These are phyloP conservation scores for Capsicum baccatum DNA, from an alignment of 257 asterid species.

Conservation along the genomic window DNA sequence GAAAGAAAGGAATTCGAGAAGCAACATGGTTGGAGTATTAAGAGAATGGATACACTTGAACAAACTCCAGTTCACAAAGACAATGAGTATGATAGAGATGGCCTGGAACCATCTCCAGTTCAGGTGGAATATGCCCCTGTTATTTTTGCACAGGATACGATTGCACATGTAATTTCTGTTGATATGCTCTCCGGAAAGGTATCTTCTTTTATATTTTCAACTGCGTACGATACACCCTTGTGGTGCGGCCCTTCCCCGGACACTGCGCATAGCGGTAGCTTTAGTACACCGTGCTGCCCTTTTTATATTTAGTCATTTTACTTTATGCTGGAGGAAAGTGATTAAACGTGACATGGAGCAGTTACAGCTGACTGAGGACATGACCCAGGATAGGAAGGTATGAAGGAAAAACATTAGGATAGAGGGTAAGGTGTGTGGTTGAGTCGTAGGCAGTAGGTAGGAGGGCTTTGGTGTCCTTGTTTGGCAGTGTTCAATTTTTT, in stretches of 20 bases:
- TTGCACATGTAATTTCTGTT: constrained; percentile 89
- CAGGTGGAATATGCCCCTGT: constrained; percentile 97
- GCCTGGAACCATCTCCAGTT: constrained; percentile 77
- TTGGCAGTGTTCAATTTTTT: too few relatives aligned
- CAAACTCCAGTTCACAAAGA: constrained; percentile 92
- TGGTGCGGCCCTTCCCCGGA: too few relatives aligned
- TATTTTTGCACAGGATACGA: constrained; percentile 96
- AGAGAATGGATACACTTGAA: constrained; percentile 82
- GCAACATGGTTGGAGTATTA: constrained; percentile 88
- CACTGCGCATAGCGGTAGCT: too few relatives aligned
- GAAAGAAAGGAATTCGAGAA: constrained; percentile 84
- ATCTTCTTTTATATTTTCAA: constrained; percentile 18
- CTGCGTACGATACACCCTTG: neutral
- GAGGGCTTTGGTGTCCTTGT: too few relatives aligned
- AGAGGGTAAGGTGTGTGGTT: too few relatives aligned
- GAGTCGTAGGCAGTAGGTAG: too few relatives aligned
- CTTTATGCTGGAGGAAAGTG: too few relatives aligned
- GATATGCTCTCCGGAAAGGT: constrained; percentile 99
- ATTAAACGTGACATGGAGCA: too few relatives aligned
- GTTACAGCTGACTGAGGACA: too few relatives aligned
- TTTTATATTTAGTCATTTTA: neutral
- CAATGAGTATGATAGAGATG: constrained; percentile 72
- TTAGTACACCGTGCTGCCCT: too few relatives aligned
- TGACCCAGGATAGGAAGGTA: too few relatives aligned
- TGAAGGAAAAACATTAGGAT: too few relatives aligned